Percentiles rank a stretch among this genome's conserved stretches.
Conservation (phyloP, 768 basidiomycete species). For the Mycena galopus region DNA sequence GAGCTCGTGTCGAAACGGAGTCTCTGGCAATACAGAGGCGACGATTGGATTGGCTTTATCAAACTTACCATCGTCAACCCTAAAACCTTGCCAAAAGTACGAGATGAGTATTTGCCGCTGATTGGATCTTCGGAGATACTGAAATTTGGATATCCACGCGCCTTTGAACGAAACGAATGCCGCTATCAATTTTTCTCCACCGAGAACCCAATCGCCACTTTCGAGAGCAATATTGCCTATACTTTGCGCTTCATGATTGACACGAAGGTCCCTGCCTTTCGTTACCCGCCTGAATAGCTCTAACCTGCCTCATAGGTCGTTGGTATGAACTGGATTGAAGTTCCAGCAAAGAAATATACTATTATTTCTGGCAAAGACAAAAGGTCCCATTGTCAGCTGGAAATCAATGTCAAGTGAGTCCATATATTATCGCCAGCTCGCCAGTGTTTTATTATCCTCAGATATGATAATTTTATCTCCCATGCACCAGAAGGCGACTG, state of each 20-base stretch:
- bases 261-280: conserved; percentile 72
- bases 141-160: conserved; percentile 54
- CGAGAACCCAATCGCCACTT: conserved; percentile 71
- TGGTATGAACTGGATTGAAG: conserved; percentile 99
- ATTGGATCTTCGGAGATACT: conserved; percentile 31
- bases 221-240: conserved; percentile 95
- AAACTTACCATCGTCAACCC: conserved; percentile 85
- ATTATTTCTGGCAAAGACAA: conserved; percentile 69
- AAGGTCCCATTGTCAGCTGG: conserved; percentile 90
- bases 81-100: conserved; percentile 84
- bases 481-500: conserved; percentile 93
- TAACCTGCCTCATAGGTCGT: conserved; percentile 70
- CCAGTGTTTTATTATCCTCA: conserved; percentile 45
- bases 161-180: conserved; percentile 84
- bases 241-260: conserved; percentile 98
- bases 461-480: conserved; percentile 89
- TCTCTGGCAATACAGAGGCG: conserved; percentile 92
- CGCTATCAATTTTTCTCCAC: conserved; percentile 71
- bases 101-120: conserved; percentile 76
- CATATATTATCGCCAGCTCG: not conserved
- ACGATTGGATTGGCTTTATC: conserved; percentile 84
- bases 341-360: conserved; percentile 85
- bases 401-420: conserved; percentile 80
- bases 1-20: conserved; percentile 77
- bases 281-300: not conserved